Percentiles rank a stretch among this genome's conserved stretches.
Evolutionary conservation across 768 basidiomycete genomes (phyloP).

Genomic region (Naematelia aurantialba): DNA sequence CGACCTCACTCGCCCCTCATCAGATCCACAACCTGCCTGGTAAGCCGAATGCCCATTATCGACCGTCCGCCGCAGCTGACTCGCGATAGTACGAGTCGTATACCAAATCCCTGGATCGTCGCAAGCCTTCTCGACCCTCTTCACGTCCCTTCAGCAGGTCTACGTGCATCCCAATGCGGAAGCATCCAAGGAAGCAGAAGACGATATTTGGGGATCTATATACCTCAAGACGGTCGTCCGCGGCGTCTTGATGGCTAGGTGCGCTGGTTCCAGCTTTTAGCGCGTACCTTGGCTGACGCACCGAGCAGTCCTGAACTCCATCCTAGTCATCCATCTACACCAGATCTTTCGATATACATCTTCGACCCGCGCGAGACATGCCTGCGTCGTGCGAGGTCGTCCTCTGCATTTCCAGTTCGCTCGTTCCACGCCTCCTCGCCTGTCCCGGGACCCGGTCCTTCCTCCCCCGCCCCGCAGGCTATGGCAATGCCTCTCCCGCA

Average conservation of each 20-base stretch:
- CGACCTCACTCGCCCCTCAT: slow-evolving; percentile 26
- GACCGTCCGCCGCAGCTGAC: slow-evolving; percentile 6
- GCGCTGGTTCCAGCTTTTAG: not conserved
- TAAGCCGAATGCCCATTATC: slow-evolving; percentile 9
- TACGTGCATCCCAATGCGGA: slow-evolving; percentile 38
- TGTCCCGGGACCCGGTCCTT: slow-evolving; percentile 13
- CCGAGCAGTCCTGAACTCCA: slow-evolving; percentile 36
- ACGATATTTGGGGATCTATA: slow-evolving; percentile 41
- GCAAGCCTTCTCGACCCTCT: slow-evolving; percentile 32
- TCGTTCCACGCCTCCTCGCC: slow-evolving; percentile 21
- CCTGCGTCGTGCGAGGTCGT: slow-evolving; percentile 25
- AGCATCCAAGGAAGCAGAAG: slow-evolving; percentile 16
- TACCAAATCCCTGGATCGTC: slow-evolving; percentile 38
- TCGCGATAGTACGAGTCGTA: slow-evolving; percentile 28
- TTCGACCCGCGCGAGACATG: slow-evolving; percentile 44
- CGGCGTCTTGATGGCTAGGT: slow-evolving; percentile 42
- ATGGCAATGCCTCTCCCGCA: not conserved
- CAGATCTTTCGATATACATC: slow-evolving; percentile 41
- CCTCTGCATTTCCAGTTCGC: slow-evolving; percentile 20
- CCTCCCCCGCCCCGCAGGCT: slow-evolving; percentile 14
- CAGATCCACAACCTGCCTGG: slow-evolving; percentile 41
- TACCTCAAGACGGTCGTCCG: slow-evolving; percentile 42
- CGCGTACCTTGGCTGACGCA: not conserved
- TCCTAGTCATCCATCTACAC: slow-evolving; percentile 16
- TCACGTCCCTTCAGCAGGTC: slow-evolving; percentile 32